Evolutionary conservation across 1,284 basidiomycete species (phyloP), one percentile per base, ranked within the genome.

Genomic region (Abortiporus biennis): DNA sequence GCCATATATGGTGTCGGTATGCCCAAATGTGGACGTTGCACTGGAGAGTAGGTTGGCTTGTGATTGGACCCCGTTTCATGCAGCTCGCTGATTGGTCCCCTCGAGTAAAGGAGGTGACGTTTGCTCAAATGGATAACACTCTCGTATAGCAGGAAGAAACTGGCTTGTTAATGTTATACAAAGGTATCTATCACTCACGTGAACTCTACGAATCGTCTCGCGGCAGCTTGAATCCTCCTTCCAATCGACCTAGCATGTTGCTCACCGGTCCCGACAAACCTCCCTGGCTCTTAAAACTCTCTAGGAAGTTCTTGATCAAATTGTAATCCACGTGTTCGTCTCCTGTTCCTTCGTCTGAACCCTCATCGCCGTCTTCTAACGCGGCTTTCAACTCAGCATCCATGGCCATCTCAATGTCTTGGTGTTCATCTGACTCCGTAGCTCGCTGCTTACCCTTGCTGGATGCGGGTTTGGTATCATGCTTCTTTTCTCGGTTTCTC

Each of bases 221-320:
- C 6, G 86, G 86, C 23, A 89, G 61, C 39, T 69, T 72, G 79
- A 84, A 86, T 1, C 69, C 81, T 30, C 77, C 76, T 51, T 90
- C 80, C 50, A 97, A 59, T 48, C 92, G 71, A 35, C 92, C 89
- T 29, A 84, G 84, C 43, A 98, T 67, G 55, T 84, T 93, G 40
- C 92, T 76, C 5, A 94, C 93, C 12, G 92, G 94, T 0, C 94
- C 94, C 27, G 88, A 78, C 42, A 86, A 64, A 5, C 92, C 92
- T 8, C 63, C 85, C 57, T 97, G 94, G 47, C 81, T 84, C 59
- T 88, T 90, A 70, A 90, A 95, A 59, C 92, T 95, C 67, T 95
- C 89, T 57, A 98, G 65, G 63, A 98, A 92, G 62, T 95, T 92
- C 63, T 89, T 92, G 69, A 98, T 94, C 54, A 97, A 66, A 51